Percentiles rank a stretch among this genome's conserved stretches.
These are phyloP conservation scores for Antitrichia curtipendula DNA, from an alignment of 225 moss, liverwort and hornwort species.

Conservation along the genomic window DNA sequence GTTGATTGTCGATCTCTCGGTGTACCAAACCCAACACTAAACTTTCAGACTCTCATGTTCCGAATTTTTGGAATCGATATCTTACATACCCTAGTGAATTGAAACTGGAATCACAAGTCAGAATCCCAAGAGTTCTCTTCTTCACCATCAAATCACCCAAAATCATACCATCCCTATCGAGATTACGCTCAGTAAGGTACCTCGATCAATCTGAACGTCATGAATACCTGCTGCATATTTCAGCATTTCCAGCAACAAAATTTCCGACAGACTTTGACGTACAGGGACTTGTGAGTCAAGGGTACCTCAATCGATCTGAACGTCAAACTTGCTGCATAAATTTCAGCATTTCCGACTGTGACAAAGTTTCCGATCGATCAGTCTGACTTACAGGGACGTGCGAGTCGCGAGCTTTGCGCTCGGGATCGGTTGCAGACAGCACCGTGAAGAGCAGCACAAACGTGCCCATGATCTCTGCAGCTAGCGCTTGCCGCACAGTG, in stretches of 20 bases:
- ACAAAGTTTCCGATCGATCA: too few species aligned
- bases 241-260: background rate
- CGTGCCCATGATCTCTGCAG: constrained; percentile 30
- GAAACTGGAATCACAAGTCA: too few species aligned
- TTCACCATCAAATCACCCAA: background rate
- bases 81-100: too few species aligned
- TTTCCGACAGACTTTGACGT: background rate
- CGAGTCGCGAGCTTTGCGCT: constrained; percentile 31
- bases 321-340: too few species aligned
- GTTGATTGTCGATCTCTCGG: background rate
- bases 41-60: background rate
- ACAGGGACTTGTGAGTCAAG: constrained; percentile 14
- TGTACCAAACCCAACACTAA: background rate
- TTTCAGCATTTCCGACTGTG: background rate
- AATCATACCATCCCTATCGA: background rate
- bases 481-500: constrained; percentile 6
- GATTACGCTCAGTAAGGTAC: background rate
- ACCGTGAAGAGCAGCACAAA: constrained; percentile 27
- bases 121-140: background rate
- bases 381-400: constrained; percentile 19
- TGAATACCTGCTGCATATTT: background rate
- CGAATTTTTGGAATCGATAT: too few species aligned
- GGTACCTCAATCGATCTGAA: background rate
- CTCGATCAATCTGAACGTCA: background rate
- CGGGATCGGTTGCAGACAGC: constrained; percentile 24